Evolutionary conservation across 2,329 filamentous ascomycete genomes (phyloP), one percentile per base, ranked within the genome.

Genomic region (Lecanoromycetidae sp.): DNA sequence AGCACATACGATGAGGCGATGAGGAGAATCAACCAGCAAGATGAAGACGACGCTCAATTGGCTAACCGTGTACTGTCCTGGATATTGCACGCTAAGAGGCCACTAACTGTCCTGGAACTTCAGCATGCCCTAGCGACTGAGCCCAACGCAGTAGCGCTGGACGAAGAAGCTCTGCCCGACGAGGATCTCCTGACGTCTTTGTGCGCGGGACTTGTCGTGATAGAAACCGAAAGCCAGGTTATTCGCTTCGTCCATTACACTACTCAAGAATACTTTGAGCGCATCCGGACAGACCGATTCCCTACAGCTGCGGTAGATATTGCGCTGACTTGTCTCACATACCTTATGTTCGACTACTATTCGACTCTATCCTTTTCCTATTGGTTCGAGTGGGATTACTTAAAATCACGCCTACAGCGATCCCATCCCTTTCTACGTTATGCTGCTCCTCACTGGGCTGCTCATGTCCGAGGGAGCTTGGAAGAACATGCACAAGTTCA

Each of bases 61-160:
- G 45, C 45, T 15, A 29, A 54, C 13, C 40, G 46, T 17, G 40
- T 43, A 12, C 27, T 54, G 8, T 42, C 44, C 19, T 55, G 54
- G 54, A 29, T 55, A n/a, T 45, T 22, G 2, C 49, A 53, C 39
- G 42, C 48, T n/a, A 52, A 51, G 15, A 52, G 52, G 13, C 46
- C 54, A 5, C 27, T 55, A 8, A 46, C 40, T 30, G 22, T 54
- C 1, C 32, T 29, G 25, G 54, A 55, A 38, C 47, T 55, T 32
- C 52, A 52, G 34, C 54, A 55, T 36, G 52, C 54, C 3, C 26
- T 55, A 4, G 54, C 50, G 4, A 46, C 54, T 20, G 43, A 51
- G 20, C 50, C 50, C 15, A 29, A 32, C 9, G 52, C 44, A 25
- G 42, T 27, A 7, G 39, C 51, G 26, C 35, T 17, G 10, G 34